Percentiles rank a stretch among this genome's conserved stretches.
These are phyloP conservation scores for Neurospora discreta DNA, from an alignment of 495 filamentous ascomycete species.

Conservation along the genomic window DNA sequence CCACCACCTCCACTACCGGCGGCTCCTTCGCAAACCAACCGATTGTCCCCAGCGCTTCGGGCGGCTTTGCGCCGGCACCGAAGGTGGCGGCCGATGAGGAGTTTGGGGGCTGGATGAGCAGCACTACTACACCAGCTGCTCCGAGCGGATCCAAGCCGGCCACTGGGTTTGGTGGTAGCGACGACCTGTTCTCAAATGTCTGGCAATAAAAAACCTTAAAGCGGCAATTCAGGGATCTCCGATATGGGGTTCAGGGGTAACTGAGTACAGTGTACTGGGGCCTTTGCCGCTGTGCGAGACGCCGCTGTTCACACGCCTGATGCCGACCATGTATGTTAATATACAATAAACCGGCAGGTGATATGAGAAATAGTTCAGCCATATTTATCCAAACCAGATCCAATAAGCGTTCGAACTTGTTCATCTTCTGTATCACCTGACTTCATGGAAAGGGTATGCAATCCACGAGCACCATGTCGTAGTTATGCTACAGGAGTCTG, in stretches of 20 bases:
- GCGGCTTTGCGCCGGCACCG: conserved; percentile 42
- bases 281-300: neutral
- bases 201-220: conserved; percentile 50
- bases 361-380: no score
- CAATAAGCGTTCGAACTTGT: no score
- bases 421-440: no score
- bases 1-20: neutral
- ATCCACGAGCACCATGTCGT: neutral
- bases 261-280: neutral
- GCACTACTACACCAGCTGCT: conserved; percentile 31
- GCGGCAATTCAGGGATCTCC: neutral
- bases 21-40: conserved; percentile 38
- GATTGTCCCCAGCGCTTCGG: conserved; percentile 39
- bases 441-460: neutral
- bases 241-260: neutral
- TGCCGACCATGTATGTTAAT: neutral
- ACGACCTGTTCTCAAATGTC: conserved; percentile 90
- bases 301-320: neutral
- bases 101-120: conserved; percentile 85
- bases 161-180: conserved; percentile 52
- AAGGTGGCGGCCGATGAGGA: conserved; percentile 78
- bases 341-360: neutral
- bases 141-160: conserved; percentile 24
- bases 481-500: neutral
- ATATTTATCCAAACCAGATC: no score